Base-by-base conservation (phyloP, 2,329 filamentous ascomycete genomes). In the Apiospora kogelbergensis region DNA sequence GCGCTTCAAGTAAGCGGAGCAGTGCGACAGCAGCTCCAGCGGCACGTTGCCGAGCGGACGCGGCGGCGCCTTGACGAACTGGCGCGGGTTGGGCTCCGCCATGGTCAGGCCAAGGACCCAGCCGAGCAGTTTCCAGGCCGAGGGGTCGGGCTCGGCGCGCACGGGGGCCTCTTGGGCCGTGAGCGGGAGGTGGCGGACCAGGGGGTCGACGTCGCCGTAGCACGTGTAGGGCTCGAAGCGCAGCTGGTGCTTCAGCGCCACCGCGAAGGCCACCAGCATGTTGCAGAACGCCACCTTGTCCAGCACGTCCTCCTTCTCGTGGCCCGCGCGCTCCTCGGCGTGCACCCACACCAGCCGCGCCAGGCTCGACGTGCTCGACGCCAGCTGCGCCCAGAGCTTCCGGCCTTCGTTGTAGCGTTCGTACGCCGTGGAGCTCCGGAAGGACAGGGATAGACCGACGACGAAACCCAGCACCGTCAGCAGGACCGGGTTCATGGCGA, bases 271-370 rank as follows among this genome's bases (percentile, higher is more conserved):
- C 37, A 93, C 86, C 71, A 96, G 85, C 10, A 96, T 84, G 77
- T 96, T 95, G 79, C 26, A 24, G 11, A 71, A 76, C 67, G 71
- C 78, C 76, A 79, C 77, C 80, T 95, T 95, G 68, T 83, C 86
- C 17, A 96, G 84, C 1, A 94, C 75, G 72, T 92, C 90, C 57
- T 91, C 84, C 74, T 93, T 93, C 26, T 85, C 85, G 13, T 83
- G 68, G 60, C 87, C 82, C 40, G 84, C 83, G 73, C 91, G 83
- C 77, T 93, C 91, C 3, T 81, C 75, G 9, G 88, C 84, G 74
- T 97, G 92, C 40, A 97, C 85, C 95, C 95, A 98, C 76, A 96
- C 93, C 10, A 93, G 85, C 26, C 95, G 89, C 73, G 89, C 92
- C 74, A 97, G 83, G 78, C 89, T 82, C 82, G 94, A 84, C 74